These are phyloP conservation scores for Chlamydomonas sp. DNA, from an alignment of 139 green algal genomes.

Conservation along the genomic window DNA sequence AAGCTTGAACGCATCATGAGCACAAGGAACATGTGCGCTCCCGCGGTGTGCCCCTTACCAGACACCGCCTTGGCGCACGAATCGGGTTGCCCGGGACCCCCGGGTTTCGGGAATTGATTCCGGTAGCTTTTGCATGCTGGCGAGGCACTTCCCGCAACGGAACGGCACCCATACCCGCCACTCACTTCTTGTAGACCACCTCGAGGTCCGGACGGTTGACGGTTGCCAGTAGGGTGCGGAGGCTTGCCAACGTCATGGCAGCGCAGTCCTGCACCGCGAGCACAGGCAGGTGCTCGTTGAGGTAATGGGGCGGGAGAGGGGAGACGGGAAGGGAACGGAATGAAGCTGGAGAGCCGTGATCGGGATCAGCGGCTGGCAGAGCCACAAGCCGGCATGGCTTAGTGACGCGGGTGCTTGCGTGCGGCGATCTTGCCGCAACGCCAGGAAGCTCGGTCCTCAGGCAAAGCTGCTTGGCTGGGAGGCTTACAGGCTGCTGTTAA, in stretches of 20 bases:
- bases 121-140: too few species aligned
- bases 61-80: too few species aligned
- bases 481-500: background rate
- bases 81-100: too few species aligned
- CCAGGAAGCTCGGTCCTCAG: background rate
- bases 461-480: background rate
- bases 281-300: background rate
- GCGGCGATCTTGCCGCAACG: too few species aligned
- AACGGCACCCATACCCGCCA: too few species aligned
- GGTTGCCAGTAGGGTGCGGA: background rate
- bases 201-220: slow-evolving; percentile 23
- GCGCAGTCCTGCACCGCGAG: slow-evolving; percentile 13
- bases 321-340: background rate
- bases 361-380: background rate
- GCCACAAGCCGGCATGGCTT: background rate
- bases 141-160: too few species aligned
- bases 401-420: too few species aligned
- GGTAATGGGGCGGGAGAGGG: background rate
- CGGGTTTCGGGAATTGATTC: too few species aligned
- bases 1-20: too few species aligned
- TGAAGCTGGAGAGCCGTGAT: background rate
- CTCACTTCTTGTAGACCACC: slow-evolving; percentile 18
- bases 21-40: too few species aligned
- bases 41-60: too few species aligned
- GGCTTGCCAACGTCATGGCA: background rate